A percentile compares a stretch with the other conserved stretches of the same genome.
These are phyloP conservation scores for Saccharum hybrid DNA, from an alignment of 202 grass and related monocot genomes.

Conservation along the genomic window DNA sequence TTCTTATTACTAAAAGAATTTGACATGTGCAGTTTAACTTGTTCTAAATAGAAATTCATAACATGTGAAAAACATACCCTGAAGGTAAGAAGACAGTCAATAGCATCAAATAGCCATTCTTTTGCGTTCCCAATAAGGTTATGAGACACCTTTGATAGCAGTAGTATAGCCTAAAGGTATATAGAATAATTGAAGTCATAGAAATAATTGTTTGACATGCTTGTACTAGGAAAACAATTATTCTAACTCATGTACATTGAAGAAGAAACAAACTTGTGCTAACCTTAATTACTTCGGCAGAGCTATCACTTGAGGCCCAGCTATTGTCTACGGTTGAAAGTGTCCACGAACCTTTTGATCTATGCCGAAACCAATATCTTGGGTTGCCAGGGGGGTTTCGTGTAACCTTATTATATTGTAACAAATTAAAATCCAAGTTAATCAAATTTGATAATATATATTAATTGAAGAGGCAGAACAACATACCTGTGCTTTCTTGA, in stretches of 20 bases:
- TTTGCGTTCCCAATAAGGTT: not conserved
- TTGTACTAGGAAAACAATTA: not conserved
- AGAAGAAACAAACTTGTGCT: not conserved
- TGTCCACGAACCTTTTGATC: conserved; percentile 53
- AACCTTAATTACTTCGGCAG: conserved; percentile 41
- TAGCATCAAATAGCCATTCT: not conserved
- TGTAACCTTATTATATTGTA: conserved; percentile 29
- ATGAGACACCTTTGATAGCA: not conserved
- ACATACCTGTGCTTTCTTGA: conserved; percentile 53
- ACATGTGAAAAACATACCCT: not conserved
- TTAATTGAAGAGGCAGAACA: not conserved
- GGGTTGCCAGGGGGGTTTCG: conserved; percentile 35
- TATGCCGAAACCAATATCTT: conserved; percentile 51
- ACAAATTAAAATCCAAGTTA: not conserved
- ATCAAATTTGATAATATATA: not conserved
- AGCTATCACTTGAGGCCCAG: conserved; percentile 41
- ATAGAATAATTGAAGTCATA: not conserved
- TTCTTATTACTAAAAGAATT: too few species aligned
- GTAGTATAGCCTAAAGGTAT: not conserved
- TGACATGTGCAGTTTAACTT: too few species aligned
- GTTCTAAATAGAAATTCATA: too few species aligned
- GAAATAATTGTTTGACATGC: not conserved
- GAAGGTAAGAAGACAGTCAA: not conserved
- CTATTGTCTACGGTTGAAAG: conserved; percentile 52
- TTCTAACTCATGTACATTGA: not conserved